These are phyloP conservation scores for Lodderomyces metapsilosis DNA, from an alignment of 1,139 yeast species.

Conservation along the genomic window DNA sequence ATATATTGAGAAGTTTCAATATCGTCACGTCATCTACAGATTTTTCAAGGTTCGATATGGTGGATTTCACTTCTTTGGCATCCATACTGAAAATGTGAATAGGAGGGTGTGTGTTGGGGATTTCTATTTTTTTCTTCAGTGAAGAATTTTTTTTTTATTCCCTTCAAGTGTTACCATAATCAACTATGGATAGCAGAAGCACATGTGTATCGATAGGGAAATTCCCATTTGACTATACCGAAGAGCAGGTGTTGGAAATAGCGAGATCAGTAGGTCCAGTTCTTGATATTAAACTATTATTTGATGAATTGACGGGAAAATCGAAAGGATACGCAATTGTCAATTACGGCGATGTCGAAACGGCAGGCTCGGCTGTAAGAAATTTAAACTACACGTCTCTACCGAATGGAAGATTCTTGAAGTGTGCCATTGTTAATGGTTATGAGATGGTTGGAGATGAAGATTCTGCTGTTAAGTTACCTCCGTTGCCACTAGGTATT, in stretches of 20 bases:
- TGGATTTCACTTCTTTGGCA: conserved; percentile 67
- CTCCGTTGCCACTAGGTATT: conserved; percentile 49
- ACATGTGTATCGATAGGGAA: conserved; percentile 36
- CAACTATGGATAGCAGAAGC: conserved; percentile 20
- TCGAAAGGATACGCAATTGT: conserved; percentile 91
- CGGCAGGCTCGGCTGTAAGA: conserved; percentile 89
- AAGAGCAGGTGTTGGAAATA: conserved; percentile 81
- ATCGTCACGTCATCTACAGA: conserved; percentile 67
- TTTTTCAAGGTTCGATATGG: conserved; percentile 72
- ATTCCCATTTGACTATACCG: conserved; percentile 58
- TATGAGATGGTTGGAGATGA: conserved; percentile 18
- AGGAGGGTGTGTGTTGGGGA: too few relatives aligned
- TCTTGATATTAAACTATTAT: conserved; percentile 66
- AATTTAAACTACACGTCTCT: conserved; percentile 78
- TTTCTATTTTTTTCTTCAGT: conserved; percentile 2
- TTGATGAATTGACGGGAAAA: conserved; percentile 87
- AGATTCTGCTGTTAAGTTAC: conserved; percentile 27
- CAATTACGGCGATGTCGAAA: conserved; percentile 70
- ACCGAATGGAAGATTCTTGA: conserved; percentile 62
- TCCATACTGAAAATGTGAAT: conserved; percentile 47
- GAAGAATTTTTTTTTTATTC: conserved; percentile 1
- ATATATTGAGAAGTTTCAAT: conserved; percentile 60
- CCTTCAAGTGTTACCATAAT: not conserved
- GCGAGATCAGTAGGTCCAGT: conserved; percentile 89
- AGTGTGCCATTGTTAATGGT: conserved; percentile 70